Evolutionary conservation across 768 basidiomycete species (phyloP).

Genomic region (Crepidotus variabilis): DNA sequence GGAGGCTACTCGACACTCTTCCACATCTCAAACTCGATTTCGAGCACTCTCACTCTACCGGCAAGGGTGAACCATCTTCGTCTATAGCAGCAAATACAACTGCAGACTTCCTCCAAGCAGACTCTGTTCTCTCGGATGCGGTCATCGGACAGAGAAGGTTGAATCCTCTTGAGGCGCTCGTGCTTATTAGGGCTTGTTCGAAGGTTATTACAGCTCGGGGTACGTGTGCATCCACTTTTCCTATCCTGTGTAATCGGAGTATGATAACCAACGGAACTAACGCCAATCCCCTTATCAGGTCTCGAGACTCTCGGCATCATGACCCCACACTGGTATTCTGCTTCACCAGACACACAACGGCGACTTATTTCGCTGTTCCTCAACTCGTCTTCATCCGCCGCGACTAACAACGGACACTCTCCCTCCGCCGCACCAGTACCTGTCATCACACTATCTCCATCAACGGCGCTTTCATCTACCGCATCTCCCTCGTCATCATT

Average conservation of each 20-base stretch:
- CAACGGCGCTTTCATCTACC: conserved; percentile 33
- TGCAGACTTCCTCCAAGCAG: conserved; percentile 26
- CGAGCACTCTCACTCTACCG: conserved; percentile 36
- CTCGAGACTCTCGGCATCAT: conserved; percentile 79
- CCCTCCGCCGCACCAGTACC: conserved; percentile 38
- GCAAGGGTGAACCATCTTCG: too few species aligned
- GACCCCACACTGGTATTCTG: conserved; percentile 82
- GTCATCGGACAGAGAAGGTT: conserved; percentile 56
- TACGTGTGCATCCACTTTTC: conserved; percentile 26
- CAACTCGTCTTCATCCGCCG: conserved; percentile 52
- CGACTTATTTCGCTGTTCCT: conserved; percentile 70
- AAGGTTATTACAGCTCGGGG: conserved; percentile 62
- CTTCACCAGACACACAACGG: conserved; percentile 66
- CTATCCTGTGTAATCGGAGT: not conserved
- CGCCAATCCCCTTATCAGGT: conserved; percentile 36
- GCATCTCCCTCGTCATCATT: conserved; percentile 48
- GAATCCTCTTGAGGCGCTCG: conserved; percentile 57
- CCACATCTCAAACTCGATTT: conserved; percentile 67
- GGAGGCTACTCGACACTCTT: conserved; percentile 26
- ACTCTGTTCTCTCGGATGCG: conserved; percentile 46
- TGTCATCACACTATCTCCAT: conserved; percentile 38
- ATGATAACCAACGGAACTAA: not conserved
- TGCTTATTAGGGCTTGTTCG: conserved; percentile 66
- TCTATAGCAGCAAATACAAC: too few species aligned
- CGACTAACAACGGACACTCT: conserved; percentile 34